Conservation (phyloP, 441 rosid genomes). For the Mallotus japonicus region DNA sequence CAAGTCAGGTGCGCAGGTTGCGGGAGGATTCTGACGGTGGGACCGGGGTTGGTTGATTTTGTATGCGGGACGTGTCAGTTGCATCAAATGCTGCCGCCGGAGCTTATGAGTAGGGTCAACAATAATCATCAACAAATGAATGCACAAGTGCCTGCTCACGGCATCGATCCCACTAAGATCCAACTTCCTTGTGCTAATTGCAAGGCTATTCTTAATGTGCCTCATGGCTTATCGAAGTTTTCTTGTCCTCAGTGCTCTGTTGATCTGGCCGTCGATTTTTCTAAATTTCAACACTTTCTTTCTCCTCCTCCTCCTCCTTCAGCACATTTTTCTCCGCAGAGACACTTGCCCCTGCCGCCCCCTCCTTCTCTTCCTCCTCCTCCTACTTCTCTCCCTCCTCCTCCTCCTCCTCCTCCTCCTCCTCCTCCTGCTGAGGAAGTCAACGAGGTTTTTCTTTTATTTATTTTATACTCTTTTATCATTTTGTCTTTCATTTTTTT, state of each 20-base stretch:
- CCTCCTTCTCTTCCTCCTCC: slow-evolving; percentile 21
- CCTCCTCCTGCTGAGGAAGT: slow-evolving; percentile 65
- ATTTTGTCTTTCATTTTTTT: background rate
- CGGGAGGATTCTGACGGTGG: slow-evolving; percentile 71
- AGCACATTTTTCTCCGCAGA: too few relatives aligned
- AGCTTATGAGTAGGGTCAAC: slow-evolving; percentile 56
- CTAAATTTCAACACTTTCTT: slow-evolving; percentile 55
- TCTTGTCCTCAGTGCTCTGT: slow-evolving; percentile 87
- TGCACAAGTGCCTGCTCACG: slow-evolving; percentile 69
- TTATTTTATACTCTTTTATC: background rate
- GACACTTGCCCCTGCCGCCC: slow-evolving; percentile 26
- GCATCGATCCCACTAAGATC: slow-evolving; percentile 98
- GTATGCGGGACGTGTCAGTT: slow-evolving; percentile 79
- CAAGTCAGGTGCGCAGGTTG: slow-evolving; percentile 98
- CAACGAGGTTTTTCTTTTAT: slow-evolving; percentile 64
- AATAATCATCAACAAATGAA: slow-evolving; percentile 26
- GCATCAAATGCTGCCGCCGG: slow-evolving; percentile 98
- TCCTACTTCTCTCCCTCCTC: slow-evolving; percentile 33
- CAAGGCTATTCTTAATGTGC: slow-evolving; percentile 93
- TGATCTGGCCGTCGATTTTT: slow-evolving; percentile 80
- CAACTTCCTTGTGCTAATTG: slow-evolving; percentile 95
- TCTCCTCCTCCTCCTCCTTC: slow-evolving; percentile 40
- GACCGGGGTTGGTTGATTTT: slow-evolving; percentile 70
- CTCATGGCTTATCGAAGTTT: slow-evolving; percentile 82
- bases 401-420: slow-evolving; percentile 30